A percentile compares a stretch with the other conserved stretches of the same genome.
phyloP scores from a whole-genome alignment of 257 asterid species.

The Anisodus tanguticus region DNA sequence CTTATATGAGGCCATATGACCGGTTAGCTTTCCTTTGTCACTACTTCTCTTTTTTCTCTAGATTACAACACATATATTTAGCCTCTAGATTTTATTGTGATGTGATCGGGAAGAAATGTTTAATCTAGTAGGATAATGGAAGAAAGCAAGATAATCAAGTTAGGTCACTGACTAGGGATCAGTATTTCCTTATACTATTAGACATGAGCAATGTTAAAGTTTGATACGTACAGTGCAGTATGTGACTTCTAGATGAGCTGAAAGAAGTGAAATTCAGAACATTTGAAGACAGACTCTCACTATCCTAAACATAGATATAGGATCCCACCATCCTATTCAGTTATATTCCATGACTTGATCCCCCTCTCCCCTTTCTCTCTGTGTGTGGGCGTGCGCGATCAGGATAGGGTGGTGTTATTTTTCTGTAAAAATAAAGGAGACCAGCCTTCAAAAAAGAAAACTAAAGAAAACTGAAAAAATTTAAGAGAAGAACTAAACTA shows the following conservation, averaged over 20 bases:
- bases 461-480: neutral
- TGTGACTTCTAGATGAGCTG: neutral
- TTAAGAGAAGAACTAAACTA: slow-evolving; percentile 37
- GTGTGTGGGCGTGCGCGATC: neutral
- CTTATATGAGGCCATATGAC: neutral
- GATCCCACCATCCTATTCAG: slow-evolving; percentile 22
- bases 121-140: neutral
- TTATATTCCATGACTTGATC: neutral
- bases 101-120: slow-evolving; percentile 10
- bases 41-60: neutral
- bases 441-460: neutral
- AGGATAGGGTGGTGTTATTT: neutral
- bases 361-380: neutral
- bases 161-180: neutral
- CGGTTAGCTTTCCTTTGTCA: slow-evolving; percentile 16
- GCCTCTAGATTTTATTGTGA: neutral
- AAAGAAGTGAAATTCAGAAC: slow-evolving; percentile 20
- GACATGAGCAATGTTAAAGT: neutral
- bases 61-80: neutral
- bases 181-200: neutral
- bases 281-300: neutral
- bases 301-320: neutral
- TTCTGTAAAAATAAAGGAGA: neutral
- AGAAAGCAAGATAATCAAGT: slow-evolving; percentile 18
- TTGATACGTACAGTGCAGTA: neutral